These are phyloP conservation scores for Ambrosiella beaveri DNA, from an alignment of 2,329 filamentous ascomycete genomes.

Conservation along the genomic window DNA sequence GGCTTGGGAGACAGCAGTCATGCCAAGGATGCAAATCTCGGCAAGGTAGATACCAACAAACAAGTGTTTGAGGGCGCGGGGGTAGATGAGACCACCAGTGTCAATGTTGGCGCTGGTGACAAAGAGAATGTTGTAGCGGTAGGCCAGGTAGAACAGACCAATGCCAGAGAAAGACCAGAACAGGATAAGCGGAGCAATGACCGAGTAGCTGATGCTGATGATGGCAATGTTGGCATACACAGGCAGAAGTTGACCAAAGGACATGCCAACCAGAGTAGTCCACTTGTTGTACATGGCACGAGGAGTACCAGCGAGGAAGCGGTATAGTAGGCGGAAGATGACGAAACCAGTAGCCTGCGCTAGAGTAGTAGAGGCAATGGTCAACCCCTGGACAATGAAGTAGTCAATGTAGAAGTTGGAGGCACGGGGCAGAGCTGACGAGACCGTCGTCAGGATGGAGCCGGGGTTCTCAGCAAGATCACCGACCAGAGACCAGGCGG, in stretches of 20 bases:
- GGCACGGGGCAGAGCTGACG: slow-evolving; percentile 58
- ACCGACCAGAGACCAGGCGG: slow-evolving; percentile 52
- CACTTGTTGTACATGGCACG: slow-evolving; percentile 62
- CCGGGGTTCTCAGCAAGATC: slow-evolving; percentile 46
- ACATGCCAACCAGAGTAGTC: slow-evolving; percentile 48
- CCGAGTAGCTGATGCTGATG: slow-evolving; percentile 62
- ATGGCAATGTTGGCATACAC: slow-evolving; percentile 58
- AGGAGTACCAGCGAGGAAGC: slow-evolving; percentile 57
- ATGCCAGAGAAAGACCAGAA: slow-evolving; percentile 66
- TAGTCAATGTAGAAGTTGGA: slow-evolving; percentile 91
- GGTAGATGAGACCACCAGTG: slow-evolving; percentile 76
- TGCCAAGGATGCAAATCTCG: slow-evolving; percentile 62
- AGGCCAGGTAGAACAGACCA: slow-evolving; percentile 64
- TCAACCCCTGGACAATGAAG: slow-evolving; percentile 71
- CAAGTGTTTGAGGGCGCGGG: slow-evolving; percentile 73
- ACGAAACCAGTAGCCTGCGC: slow-evolving; percentile 51
- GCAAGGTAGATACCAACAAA: slow-evolving; percentile 67
- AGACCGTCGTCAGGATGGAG: slow-evolving; percentile 45
- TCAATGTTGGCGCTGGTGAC: slow-evolving; percentile 65
- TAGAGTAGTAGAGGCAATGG: slow-evolving; percentile 54
- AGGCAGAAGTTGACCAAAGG: slow-evolving; percentile 64
- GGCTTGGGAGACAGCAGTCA: slow-evolving; percentile 54
- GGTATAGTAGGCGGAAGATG: slow-evolving; percentile 50
- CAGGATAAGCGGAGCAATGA: slow-evolving; percentile 68
- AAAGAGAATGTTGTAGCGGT: slow-evolving; percentile 74